Evolutionary conservation across 2,329 filamentous ascomycete species (phyloP).

Genomic region (Magnaporthiopsis poae): DNA sequence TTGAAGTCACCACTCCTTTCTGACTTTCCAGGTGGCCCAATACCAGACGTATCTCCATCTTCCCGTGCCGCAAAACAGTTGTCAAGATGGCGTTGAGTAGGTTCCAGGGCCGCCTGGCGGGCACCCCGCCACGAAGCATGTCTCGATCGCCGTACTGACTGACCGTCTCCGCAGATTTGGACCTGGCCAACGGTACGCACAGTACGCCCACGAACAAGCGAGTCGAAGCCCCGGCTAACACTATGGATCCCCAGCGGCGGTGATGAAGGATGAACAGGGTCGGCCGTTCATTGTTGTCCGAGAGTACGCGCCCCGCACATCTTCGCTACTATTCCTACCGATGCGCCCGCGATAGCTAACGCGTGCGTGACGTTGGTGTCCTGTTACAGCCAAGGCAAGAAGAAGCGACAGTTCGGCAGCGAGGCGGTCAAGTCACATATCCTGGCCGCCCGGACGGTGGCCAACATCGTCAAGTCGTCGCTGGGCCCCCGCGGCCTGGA

Average conservation of each 20-base stretch:
- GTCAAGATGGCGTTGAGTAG: constrained; percentile 51
- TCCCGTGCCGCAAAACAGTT: neutral
- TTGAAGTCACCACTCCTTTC: neutral
- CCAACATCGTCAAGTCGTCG: constrained; percentile 95
- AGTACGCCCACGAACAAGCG: constrained; percentile 11
- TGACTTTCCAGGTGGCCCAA: neutral
- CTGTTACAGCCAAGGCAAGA: constrained; percentile 72
- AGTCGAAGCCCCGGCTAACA: constrained; percentile 12
- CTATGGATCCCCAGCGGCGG: constrained; percentile 36
- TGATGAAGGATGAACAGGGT: constrained; percentile 96
- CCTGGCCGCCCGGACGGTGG: constrained; percentile 86
- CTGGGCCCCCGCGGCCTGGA: constrained; percentile 90
- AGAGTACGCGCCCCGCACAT: constrained; percentile 58
- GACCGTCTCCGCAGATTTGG: constrained; percentile 52
- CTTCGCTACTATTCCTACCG: no score
- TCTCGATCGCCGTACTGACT: neutral
- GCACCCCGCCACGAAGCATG: neutral
- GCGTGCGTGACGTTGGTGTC: neutral
- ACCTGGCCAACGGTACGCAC: constrained; percentile 68
- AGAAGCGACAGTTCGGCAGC: constrained; percentile 92
- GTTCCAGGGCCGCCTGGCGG: constrained; percentile 15
- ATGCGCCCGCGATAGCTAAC: constrained; percentile 2
- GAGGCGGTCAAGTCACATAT: constrained; percentile 98
- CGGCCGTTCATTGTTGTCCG: constrained; percentile 95
- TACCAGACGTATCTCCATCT: neutral